phyloP scores from a whole-genome alignment of 2,329 filamentous ascomycete species.

The Ophiostoma populinum region DNA sequence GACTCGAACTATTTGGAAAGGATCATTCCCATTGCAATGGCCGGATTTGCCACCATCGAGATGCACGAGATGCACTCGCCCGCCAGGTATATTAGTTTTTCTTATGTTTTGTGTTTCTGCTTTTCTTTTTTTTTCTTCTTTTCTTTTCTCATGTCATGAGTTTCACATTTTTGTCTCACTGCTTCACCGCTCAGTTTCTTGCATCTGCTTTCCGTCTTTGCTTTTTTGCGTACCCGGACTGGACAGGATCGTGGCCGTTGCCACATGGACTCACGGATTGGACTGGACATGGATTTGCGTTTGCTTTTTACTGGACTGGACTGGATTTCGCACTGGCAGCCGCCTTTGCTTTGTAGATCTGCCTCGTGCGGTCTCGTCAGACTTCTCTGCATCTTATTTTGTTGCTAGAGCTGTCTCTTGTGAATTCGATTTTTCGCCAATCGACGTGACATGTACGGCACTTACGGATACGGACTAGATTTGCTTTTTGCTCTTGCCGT shows the following conservation, averaged over 20 bases:
- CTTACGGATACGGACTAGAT: no score
- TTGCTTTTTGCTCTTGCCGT: no score
- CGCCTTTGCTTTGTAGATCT: no score
- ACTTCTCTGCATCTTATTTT: no score
- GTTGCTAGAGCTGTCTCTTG: no score
- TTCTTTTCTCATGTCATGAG: conserved; percentile 9
- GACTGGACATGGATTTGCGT: not conserved
- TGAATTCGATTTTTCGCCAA: no score
- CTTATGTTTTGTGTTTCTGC: conserved; percentile 25
- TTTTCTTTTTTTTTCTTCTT: conserved; percentile 10
- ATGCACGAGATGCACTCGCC: conserved; percentile 43
- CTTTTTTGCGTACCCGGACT: no score
- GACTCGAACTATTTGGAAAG: no score
- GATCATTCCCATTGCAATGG: no score
- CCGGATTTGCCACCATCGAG: conserved; percentile 36
- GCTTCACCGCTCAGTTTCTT: conserved; percentile 5
- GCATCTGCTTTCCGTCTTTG: not conserved
- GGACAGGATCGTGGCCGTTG: conserved; percentile 2
- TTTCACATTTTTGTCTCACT: not conserved
- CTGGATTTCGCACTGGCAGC: not conserved
- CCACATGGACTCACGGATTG: not conserved
- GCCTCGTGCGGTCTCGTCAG: no score
- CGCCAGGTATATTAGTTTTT: conserved; percentile 37
- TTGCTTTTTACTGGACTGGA: not conserved
- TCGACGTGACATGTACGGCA: no score